Evolutionary conservation across 2,329 filamentous ascomycete species (phyloP).

Genomic region (Diaporthe ampelina): DNA sequence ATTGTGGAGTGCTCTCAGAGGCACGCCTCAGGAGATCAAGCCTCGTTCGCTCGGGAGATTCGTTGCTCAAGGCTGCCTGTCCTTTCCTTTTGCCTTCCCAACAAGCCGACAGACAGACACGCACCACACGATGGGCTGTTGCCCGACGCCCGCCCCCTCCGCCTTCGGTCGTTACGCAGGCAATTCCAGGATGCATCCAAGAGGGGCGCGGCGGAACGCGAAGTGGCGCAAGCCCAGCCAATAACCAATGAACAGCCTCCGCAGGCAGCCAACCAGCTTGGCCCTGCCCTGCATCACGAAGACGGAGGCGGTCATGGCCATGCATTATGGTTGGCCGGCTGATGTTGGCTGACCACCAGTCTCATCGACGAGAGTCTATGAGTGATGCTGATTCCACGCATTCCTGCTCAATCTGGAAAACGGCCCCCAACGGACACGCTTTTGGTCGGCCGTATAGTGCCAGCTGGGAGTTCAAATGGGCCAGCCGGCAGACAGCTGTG

Average conservation of each 20-base stretch:
- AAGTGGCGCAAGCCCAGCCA: constrained; percentile 31
- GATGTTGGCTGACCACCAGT: constrained; percentile 25
- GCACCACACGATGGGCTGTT: neutral
- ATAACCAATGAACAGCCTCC: constrained; percentile 13
- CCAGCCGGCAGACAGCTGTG: constrained; percentile 21
- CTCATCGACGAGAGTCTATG: neutral
- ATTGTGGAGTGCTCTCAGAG: neutral
- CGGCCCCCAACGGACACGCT: constrained; percentile 9
- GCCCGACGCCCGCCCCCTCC: neutral
- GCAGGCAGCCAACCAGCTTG: neutral
- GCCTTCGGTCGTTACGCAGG: neutral
- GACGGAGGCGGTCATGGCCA: constrained; percentile 14
- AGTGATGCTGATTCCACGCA: neutral
- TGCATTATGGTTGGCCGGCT: constrained; percentile 16
- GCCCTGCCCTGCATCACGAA: constrained; percentile 25
- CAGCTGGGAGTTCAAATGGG: neutral
- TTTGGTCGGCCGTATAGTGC: neutral
- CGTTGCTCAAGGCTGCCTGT: neutral
- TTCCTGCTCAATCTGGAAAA: neutral
- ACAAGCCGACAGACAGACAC: neutral
- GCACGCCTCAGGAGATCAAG: neutral
- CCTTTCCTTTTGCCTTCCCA: neutral
- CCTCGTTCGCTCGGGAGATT: neutral
- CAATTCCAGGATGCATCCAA: constrained; percentile 12
- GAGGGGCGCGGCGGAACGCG: constrained; percentile 24